Base-by-base conservation (phyloP, 179 eudicot genomes). In the Silene noctiflora region DNA sequence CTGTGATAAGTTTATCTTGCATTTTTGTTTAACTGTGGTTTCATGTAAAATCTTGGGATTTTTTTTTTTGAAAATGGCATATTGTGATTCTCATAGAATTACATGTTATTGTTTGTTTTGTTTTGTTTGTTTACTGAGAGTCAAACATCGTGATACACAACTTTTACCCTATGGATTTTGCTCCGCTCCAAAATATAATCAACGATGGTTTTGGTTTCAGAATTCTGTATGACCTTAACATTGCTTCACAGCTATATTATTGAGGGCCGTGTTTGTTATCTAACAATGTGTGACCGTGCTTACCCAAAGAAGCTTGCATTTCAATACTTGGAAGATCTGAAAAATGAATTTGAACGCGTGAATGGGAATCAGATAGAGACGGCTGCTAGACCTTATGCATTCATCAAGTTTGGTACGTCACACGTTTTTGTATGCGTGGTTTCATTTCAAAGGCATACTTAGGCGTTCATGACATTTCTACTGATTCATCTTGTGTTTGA, bases 261-360 rank as follows among this genome's bases (percentile, higher is more conserved):
- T 80, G 99, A 95, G 85, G 99, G 97, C 16, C 87, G 87, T 53
- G 97, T 95, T 69, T 95, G 99, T 80, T 95, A 95, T 76, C 83
- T 95, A 87, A 95, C 98, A 16, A 95, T 91, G 96, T 95, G 99
- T 81, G 98, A 93, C 55, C 99, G 97, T 76, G 76, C 96, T 63
- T 95, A 95, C 82, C 99, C 99, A 42, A 95, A 95, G 95, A 93
- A 95, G 80, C 99, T 95, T 78, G 93, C 99, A 69, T 95, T 93
- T 81, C 99, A 95, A 79, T 95, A 93, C 83, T 78, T 95, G 72
- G 99, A 95, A 85, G 99, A 93, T 81, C 93, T 95, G 67, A 92
- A 88, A 81, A 95, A 86, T 78, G 99, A 95, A 82, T 95, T 95
- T 85, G 99, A 95, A 81, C 92, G 92, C 46, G 92, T 88, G 22